Percentiles rank a stretch among this genome's conserved stretches.
Conservation (phyloP, 1,284 basidiomycete species). For the Coniferiporia weirii region DNA sequence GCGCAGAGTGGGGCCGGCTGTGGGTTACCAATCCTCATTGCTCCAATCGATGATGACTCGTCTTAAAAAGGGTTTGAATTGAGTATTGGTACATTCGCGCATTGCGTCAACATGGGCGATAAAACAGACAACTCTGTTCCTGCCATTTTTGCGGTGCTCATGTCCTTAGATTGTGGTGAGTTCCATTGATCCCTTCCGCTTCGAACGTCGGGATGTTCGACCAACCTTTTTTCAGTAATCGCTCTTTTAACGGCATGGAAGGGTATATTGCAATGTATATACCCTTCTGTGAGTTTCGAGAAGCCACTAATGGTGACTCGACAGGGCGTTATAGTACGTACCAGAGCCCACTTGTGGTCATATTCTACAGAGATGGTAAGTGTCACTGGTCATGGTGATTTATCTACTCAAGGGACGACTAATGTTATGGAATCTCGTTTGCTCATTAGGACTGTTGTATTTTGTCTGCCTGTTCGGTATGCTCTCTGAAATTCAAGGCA, state of each 20-base stretch:
- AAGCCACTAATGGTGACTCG: not conserved
- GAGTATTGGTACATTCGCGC: not conserved
- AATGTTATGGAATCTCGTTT: not conserved
- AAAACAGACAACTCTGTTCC: not conserved
- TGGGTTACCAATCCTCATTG: not conserved
- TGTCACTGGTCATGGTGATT: not conserved
- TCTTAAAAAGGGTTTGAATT: not conserved
- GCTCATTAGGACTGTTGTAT: not conserved
- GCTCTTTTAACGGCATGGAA: not conserved
- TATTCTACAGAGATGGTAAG: constrained; percentile 7
- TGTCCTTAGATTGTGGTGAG: not conserved
- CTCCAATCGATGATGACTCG: not conserved
- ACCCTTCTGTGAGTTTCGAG: not conserved
- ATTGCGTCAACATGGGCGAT: not conserved
- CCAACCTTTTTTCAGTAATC: not conserved
- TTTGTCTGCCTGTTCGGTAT: not conserved
- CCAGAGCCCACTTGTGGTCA: not conserved
- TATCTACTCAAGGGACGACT: not conserved
- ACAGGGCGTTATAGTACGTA: not conserved
- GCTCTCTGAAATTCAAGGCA: not conserved
- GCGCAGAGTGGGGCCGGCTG: not conserved
- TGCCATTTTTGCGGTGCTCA: not conserved
- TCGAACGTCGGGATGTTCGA: not conserved
- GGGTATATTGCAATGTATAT: not conserved
- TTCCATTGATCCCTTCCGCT: not conserved